phyloP scores from a whole-genome alignment of 2,329 filamentous ascomycete genomes.

The Colletotrichum godetiae region DNA sequence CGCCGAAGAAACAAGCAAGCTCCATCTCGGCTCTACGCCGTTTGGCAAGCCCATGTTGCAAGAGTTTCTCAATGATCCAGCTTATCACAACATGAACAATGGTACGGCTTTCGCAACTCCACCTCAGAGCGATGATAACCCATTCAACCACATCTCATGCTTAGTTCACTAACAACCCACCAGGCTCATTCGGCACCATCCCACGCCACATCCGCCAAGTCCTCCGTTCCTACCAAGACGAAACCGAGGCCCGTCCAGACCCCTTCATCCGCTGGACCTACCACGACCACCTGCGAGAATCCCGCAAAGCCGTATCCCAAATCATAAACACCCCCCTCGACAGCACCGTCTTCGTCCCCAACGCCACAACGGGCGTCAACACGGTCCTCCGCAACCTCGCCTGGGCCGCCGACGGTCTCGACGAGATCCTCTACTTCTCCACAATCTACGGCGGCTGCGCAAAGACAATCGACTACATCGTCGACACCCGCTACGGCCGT shows the following conservation, averaged over 20 bases:
- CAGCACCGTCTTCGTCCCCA: constrained; percentile 81
- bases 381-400: constrained; percentile 80
- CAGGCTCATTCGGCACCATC: constrained; percentile 84
- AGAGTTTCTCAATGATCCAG: constrained; percentile 76
- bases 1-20: background rate
- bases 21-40: background rate
- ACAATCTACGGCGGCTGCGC: constrained; percentile 84
- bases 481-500: constrained; percentile 69
- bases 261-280: constrained; percentile 79
- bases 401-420: constrained; percentile 76
- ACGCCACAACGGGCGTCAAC: constrained; percentile 84
- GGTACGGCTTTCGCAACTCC: constrained; percentile 57
- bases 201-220: constrained; percentile 71
- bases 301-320: constrained; percentile 72
- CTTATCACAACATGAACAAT: constrained; percentile 82
- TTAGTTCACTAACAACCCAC: constrained; percentile 22
- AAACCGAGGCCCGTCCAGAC: constrained; percentile 77
- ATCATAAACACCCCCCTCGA: constrained; percentile 74
- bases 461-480: constrained; percentile 76
- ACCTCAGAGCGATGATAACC: background rate
- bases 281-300: constrained; percentile 70
- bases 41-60: constrained; percentile 60
- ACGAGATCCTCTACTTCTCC: constrained; percentile 82
- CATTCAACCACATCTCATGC: background rate
- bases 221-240: constrained; percentile 73